Percentiles rank a stretch among this genome's conserved stretches.
These are phyloP conservation scores for Urtica urens DNA, from an alignment of 306 rosid genomes.

Conservation along the genomic window DNA sequence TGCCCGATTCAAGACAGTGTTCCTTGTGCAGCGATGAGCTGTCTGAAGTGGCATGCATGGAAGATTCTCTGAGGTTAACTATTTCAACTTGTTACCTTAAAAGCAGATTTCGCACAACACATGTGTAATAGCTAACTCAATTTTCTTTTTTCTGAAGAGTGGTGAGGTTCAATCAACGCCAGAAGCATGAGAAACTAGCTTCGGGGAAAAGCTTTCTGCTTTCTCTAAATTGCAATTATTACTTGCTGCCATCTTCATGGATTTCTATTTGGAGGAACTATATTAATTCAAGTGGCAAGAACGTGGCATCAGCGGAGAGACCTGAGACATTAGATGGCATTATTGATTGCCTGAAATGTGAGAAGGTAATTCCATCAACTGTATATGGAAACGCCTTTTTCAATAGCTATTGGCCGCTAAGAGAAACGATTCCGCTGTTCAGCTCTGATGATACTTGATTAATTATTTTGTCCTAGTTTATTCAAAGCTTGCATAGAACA, in stretches of 20 bases:
- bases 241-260: constrained; percentile 79
- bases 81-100: no score
- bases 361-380: constrained; percentile 50
- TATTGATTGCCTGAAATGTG: constrained; percentile 52
- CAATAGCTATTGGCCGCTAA: no score
- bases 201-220: constrained; percentile 53
- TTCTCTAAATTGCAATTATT: constrained; percentile 57
- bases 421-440: no score
- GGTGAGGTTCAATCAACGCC: constrained; percentile 78
- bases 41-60: constrained; percentile 89
- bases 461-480: no score
- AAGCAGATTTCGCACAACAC: no score
- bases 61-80: constrained; percentile 89
- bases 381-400: neutral
- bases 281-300: constrained; percentile 52
- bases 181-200: constrained; percentile 76
- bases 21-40: constrained; percentile 60
- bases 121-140: no score
- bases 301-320: constrained; percentile 36
- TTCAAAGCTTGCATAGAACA: no score
- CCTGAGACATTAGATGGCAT: constrained; percentile 64
- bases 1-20: constrained; percentile 48
- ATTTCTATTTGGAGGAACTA: constrained; percentile 76
- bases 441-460: no score
- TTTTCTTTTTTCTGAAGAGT: constrained; percentile 37